Percentiles rank a stretch among this genome's conserved stretches.
Conservation (phyloP, 1,284 basidiomycete genomes). For the Sanguinoderma infundibulare region DNA sequence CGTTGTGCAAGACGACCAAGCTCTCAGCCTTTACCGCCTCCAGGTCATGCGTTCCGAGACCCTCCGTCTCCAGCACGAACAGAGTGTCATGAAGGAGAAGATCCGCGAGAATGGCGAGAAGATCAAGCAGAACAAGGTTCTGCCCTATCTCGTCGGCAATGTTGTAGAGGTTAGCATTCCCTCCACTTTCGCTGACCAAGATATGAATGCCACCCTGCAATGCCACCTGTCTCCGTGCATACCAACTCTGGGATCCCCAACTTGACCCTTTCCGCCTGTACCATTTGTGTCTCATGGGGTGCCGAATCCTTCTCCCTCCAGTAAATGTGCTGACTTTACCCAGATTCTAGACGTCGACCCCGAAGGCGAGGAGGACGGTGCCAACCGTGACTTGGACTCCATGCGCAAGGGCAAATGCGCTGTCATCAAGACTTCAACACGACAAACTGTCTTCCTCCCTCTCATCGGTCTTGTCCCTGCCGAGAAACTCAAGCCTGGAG, state of each 20-base stretch:
- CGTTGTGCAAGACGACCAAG: no score
- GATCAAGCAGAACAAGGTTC: constrained; percentile 99
- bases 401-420: constrained; percentile 97
- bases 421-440: constrained; percentile 98
- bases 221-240: no score
- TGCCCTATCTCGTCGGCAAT: constrained; percentile 98
- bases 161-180: constrained; percentile 82
- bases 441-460: constrained; percentile 98
- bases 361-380: constrained; percentile 91
- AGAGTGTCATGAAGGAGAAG: constrained; percentile 96
- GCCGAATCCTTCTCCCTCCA: background rate
- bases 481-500: constrained; percentile 87
- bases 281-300: background rate
- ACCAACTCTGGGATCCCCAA: no score
- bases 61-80: constrained; percentile 90
- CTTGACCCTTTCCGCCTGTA: no score
- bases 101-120: constrained; percentile 98
- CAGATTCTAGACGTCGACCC: constrained; percentile 96
- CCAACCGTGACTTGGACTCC: constrained; percentile 91
- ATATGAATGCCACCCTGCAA: background rate
- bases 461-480: constrained; percentile 96
- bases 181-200: background rate
- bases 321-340: background rate
- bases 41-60: constrained; percentile 97
- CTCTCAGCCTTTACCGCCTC: background rate